Conservation (phyloP, 2,329 filamentous ascomycete genomes). For the Venturia aucupariae region DNA sequence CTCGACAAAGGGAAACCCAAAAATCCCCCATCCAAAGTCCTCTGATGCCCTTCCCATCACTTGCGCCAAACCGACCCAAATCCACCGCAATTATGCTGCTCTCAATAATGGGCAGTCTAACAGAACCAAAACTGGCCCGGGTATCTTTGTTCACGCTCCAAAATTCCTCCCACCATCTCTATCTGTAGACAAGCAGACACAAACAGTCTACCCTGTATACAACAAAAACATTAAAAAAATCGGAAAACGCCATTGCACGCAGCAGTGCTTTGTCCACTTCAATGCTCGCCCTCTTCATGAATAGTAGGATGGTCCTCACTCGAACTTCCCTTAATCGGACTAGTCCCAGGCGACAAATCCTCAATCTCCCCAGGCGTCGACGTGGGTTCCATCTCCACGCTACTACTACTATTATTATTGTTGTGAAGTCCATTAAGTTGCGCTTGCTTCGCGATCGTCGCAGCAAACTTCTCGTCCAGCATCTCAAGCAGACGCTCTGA, state of each 20-base stretch:
- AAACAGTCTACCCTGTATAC: not conserved
- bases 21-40: not conserved
- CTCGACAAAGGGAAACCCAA: not conserved
- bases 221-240: not conserved
- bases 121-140: not conserved
- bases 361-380: not conserved
- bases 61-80: not conserved
- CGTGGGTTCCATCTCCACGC: not conserved
- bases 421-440: not conserved
- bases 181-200: not conserved
- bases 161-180: not conserved
- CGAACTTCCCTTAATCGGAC: not conserved
- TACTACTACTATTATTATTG: not conserved
- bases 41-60: not conserved
- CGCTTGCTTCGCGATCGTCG: slow-evolving; percentile 12
- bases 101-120: not conserved
- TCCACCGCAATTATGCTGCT: not conserved
- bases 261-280: not conserved
- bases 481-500: slow-evolving; percentile 62
- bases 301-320: not conserved
- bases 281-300: slow-evolving; percentile 3
- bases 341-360: not conserved
- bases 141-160: not conserved
- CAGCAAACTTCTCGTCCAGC: slow-evolving; percentile 53
- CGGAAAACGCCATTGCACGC: not conserved